These are phyloP conservation scores for Pseudognaphalium luteoalbum DNA, from an alignment of 129 eudicot species.

Conservation along the genomic window DNA sequence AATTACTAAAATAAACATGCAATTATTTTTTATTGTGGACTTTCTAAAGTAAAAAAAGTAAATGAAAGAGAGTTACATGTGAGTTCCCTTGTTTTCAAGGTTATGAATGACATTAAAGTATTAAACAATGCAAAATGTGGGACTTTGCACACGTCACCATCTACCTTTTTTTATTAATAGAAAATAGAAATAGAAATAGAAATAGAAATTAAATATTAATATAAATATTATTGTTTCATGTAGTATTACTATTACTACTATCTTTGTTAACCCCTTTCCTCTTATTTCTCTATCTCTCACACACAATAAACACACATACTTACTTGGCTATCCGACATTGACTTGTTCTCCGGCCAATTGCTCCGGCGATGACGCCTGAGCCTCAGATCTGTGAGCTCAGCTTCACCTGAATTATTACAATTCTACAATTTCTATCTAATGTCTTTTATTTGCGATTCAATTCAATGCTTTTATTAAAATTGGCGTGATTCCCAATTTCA, in stretches of 20 bases:
- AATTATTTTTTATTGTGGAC: too few relatives aligned
- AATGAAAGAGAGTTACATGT: slow-evolving; percentile 2
- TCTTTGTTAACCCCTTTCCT: slow-evolving; percentile 22
- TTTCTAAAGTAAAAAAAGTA: neutral
- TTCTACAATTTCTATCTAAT: neutral
- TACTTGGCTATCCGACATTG: slow-evolving; percentile 46
- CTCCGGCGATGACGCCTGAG: slow-evolving; percentile 41
- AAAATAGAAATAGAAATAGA: slow-evolving; percentile 4
- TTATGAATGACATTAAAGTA: slow-evolving; percentile 20
- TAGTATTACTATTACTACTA: neutral
- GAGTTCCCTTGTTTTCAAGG: neutral
- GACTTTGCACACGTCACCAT: neutral
- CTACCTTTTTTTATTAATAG: neutral
- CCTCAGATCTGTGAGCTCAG: slow-evolving; percentile 60
- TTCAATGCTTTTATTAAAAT: slow-evolving; percentile 3
- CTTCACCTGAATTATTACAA: slow-evolving; percentile 21
- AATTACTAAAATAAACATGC: too few relatives aligned
- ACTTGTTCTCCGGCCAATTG: slow-evolving; percentile 33
- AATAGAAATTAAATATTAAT: too few relatives aligned
- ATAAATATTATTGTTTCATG: neutral
- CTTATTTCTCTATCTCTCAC: slow-evolving; percentile 23
- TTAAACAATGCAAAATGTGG: slow-evolving; percentile 27
- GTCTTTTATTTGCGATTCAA: neutral
- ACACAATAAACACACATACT: slow-evolving; percentile 25
- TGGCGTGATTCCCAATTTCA: slow-evolving; percentile 43